phyloP scores from a whole-genome alignment of 2,329 filamentous ascomycete species.

The Eutypa lata region DNA sequence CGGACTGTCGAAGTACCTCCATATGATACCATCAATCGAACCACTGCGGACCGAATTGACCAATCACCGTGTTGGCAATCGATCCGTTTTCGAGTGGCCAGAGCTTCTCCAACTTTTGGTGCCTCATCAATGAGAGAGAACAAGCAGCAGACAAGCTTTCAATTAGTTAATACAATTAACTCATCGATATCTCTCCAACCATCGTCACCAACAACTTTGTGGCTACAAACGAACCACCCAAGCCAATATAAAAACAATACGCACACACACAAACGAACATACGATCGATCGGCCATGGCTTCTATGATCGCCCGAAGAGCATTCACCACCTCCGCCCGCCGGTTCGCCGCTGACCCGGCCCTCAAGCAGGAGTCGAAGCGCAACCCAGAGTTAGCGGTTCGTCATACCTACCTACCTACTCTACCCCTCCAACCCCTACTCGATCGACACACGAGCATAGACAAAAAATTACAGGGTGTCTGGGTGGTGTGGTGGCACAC shows the following conservation, averaged over 20 bases:
- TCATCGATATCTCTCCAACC: conserved; percentile 2
- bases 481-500: too few relatives aligned
- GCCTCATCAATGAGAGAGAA: background rate
- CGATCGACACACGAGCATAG: background rate
- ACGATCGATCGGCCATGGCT: conserved; percentile 44
- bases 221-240: too few relatives aligned
- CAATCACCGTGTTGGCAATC: background rate
- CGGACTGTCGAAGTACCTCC: background rate
- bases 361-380: conserved; percentile 59
- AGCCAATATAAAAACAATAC: conserved; percentile 4
- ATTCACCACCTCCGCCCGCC: conserved; percentile 53
- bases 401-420: conserved; percentile 26
- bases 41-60: background rate
- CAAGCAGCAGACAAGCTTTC: background rate
- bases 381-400: conserved; percentile 46
- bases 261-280: conserved; percentile 6
- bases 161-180: background rate
- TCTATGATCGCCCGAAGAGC: conserved; percentile 55
- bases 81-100: background rate
- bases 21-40: background rate
- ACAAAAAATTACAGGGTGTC: background rate
- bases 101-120: background rate
- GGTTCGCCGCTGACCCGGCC: conserved; percentile 39
- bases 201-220: too few relatives aligned
- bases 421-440: background rate